Conservation (phyloP, 2,329 filamentous ascomycete species). For the Colletotrichum cuscutae region DNA sequence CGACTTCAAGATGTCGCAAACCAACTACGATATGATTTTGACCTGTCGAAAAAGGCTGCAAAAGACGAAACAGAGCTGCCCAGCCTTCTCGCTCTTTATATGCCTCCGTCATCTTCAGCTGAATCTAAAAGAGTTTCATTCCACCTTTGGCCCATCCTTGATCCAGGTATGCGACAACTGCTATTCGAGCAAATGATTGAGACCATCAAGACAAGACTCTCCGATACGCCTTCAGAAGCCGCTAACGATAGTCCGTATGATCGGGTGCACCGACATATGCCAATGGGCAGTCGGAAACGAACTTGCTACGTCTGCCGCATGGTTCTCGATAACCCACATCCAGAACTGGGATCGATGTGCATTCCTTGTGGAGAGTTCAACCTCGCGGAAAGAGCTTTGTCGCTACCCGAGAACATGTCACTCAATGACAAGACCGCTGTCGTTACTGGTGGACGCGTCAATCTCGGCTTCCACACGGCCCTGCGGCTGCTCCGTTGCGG, state of each 20-base stretch:
- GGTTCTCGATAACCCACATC: constrained; percentile 28
- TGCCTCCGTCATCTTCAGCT: not conserved
- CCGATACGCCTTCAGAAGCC: not conserved
- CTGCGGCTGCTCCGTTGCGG: constrained; percentile 48
- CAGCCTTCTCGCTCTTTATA: not conserved
- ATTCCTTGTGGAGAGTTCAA: constrained; percentile 48
- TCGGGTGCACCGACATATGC: not conserved
- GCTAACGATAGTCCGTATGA: not conserved
- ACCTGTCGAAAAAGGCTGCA: not conserved
- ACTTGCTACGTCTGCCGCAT: constrained; percentile 48
- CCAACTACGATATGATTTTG: not conserved
- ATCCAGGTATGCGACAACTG: not conserved
- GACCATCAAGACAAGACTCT: not conserved
- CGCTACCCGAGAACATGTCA: constrained; percentile 42
- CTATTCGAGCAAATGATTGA: not conserved
- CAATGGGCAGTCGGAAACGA: not conserved
- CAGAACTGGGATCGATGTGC: constrained; percentile 44
- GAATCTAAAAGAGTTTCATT: not conserved
- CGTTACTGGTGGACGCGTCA: constrained; percentile 48
- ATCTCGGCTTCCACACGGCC: constrained; percentile 46
- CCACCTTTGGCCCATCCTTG: not conserved
- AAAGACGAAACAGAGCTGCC: not conserved
- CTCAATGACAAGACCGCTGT: constrained; percentile 42
- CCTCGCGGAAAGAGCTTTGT: constrained; percentile 40
- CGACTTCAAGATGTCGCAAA: not conserved